Conservation (phyloP, 768 basidiomycete genomes). For the Boletus subcaerulescens region DNA sequence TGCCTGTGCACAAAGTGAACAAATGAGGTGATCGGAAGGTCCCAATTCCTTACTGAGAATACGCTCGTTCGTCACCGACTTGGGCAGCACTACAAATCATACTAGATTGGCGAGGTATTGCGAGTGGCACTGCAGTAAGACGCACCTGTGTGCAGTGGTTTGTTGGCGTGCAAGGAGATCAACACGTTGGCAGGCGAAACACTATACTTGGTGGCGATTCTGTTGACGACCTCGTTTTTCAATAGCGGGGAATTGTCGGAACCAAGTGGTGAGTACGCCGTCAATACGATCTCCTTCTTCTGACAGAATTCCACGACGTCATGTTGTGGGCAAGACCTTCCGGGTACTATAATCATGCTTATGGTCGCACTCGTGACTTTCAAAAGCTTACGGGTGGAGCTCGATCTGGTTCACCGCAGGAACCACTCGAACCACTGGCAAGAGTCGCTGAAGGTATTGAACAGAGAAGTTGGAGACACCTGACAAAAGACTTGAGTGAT, state of each 20-base stretch:
- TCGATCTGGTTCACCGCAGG: conserved; percentile 84
- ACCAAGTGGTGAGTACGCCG: conserved; percentile 80
- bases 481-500: conserved; percentile 17
- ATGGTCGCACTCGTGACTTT: not conserved
- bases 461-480: conserved; percentile 73
- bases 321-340: conserved; percentile 60
- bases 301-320: conserved; percentile 62
- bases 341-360: conserved; percentile 5
- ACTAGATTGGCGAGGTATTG: conserved; percentile 12
- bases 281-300: conserved; percentile 62
- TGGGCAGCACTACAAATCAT: conserved; percentile 53
- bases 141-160: conserved; percentile 50
- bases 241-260: conserved; percentile 68
- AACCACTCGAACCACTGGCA: conserved; percentile 51
- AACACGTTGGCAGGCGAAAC: conserved; percentile 65
- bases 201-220: conserved; percentile 59
- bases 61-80: conserved; percentile 70
- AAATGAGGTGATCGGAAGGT: not conserved
- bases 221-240: conserved; percentile 53
- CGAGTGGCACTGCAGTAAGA: not conserved
- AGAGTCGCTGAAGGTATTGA: conserved; percentile 57
- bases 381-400: conserved; percentile 57
- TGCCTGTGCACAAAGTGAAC: conserved; percentile 37
- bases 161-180: conserved; percentile 72
- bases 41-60: conserved; percentile 44